Evolutionary conservation across 768 basidiomycete species (phyloP).

Genomic region (Rubroboletus pulcherrimus): DNA sequence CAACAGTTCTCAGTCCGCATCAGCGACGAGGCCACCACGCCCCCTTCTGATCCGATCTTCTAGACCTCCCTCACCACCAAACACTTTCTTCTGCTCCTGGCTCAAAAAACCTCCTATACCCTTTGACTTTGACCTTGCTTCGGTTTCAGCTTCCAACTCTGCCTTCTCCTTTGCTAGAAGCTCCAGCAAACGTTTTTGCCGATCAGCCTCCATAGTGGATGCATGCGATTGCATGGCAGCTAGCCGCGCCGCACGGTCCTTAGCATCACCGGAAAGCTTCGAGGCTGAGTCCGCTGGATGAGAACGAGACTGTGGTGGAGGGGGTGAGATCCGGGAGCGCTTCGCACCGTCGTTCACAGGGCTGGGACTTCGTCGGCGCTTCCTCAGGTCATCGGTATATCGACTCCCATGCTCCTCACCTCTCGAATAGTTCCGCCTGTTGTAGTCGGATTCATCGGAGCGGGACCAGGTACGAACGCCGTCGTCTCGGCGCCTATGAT

Average conservation of each 20-base stretch:
- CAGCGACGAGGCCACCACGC: constrained; percentile 64
- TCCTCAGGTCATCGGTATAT: constrained; percentile 34
- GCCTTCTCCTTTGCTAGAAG: constrained; percentile 75
- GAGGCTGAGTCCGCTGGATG: constrained; percentile 9
- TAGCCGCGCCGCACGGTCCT: constrained; percentile 77
- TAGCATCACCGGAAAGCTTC: constrained; percentile 26
- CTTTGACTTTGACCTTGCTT: constrained; percentile 62
- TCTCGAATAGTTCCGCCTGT: constrained; percentile 28
- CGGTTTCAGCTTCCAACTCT: constrained; percentile 70
- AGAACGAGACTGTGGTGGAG: constrained; percentile 24
- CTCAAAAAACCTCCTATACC: constrained; percentile 81
- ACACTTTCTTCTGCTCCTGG: constrained; percentile 80
- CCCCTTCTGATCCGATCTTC: constrained; percentile 78
- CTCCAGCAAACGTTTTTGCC: constrained; percentile 65
- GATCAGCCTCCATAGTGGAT: constrained; percentile 56
- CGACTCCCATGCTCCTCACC: constrained; percentile 21
- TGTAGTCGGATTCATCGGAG: constrained; percentile 52
- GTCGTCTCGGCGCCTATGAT: constrained; percentile 13
- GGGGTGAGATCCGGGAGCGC: constrained; percentile 48
- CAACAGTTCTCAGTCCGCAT: constrained; percentile 32
- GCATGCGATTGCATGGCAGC: constrained; percentile 87
- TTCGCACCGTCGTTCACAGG: constrained; percentile 35
- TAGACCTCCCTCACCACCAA: constrained; percentile 71
- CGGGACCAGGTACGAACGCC: constrained; percentile 42
- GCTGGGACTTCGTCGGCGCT: constrained; percentile 38